phyloP scores from a whole-genome alignment of 2,329 filamentous ascomycete genomes.

The Curvularia eragrostidis region DNA sequence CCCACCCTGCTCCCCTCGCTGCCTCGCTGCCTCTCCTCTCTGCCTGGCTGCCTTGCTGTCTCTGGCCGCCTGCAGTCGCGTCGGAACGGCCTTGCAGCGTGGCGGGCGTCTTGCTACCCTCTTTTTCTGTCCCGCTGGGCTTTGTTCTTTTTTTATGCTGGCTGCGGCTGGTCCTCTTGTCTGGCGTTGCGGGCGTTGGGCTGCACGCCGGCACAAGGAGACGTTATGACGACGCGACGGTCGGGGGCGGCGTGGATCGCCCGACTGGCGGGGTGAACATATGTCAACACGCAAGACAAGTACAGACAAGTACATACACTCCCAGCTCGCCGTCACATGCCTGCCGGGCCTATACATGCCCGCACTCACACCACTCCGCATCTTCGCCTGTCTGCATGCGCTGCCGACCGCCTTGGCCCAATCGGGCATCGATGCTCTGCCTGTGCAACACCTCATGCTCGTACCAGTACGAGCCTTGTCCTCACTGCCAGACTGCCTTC shows the following conservation, averaged over 20 bases:
- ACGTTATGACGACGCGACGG: constrained; percentile 21
- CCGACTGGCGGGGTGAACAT: constrained; percentile 8
- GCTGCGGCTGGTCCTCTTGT: constrained; percentile 5
- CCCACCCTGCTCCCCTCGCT: constrained; percentile 29
- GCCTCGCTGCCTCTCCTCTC: neutral
- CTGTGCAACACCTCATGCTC: constrained; percentile 26
- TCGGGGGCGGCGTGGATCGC: neutral
- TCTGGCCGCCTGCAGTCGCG: constrained; percentile 20
- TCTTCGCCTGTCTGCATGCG: neutral
- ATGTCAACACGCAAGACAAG: neutral
- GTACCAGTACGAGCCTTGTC: constrained; percentile 21
- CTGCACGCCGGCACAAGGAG: constrained; percentile 6
- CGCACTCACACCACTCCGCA: neutral
- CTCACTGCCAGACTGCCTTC: constrained; percentile 7
- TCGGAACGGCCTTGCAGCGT: constrained; percentile 13
- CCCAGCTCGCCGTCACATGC: neutral
- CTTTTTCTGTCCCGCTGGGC: neutral
- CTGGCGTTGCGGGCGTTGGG: constrained; percentile 7
- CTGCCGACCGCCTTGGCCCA: constrained; percentile 15
- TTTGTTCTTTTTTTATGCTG: neutral
- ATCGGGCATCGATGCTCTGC: constrained; percentile 27
- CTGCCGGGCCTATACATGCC: neutral
- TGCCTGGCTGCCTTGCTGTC: neutral
- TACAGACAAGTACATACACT: neutral
- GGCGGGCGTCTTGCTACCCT: neutral